These are phyloP conservation scores for Madurella fahalii DNA, from an alignment of 2,329 filamentous ascomycete genomes.

Conservation along the genomic window DNA sequence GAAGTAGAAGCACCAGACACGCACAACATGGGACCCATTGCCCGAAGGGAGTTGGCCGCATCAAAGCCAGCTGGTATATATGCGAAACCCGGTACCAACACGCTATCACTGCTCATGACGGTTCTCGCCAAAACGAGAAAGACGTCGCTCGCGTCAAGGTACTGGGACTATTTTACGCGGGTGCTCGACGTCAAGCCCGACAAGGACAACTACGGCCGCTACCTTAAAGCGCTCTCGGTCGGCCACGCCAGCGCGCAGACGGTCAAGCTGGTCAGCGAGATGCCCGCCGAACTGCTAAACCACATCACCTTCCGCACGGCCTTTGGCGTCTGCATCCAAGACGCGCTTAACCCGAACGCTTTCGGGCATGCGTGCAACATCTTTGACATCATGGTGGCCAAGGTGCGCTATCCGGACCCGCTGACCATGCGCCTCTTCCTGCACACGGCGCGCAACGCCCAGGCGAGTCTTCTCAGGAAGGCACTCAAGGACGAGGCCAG, in stretches of 20 bases:
- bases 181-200: slow-evolving; percentile 66
- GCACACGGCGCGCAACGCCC: slow-evolving; percentile 48
- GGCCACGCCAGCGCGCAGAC: slow-evolving; percentile 62
- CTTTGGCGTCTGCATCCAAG: slow-evolving; percentile 68
- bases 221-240: slow-evolving; percentile 63
- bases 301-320: slow-evolving; percentile 64
- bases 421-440: slow-evolving; percentile 53
- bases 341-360: slow-evolving; percentile 70
- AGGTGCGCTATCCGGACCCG: slow-evolving; percentile 45
- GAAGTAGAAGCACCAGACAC: neutral
- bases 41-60: slow-evolving; percentile 10
- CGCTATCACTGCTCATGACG: slow-evolving; percentile 65
- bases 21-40: neutral
- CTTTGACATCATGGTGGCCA: slow-evolving; percentile 57
- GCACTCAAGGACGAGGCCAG: slow-evolving; percentile 17
- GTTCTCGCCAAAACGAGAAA: slow-evolving; percentile 58
- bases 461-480: slow-evolving; percentile 36
- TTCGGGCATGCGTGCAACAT: slow-evolving; percentile 62
- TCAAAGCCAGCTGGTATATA: slow-evolving; percentile 24
- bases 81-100: slow-evolving; percentile 49
- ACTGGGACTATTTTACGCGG: slow-evolving; percentile 71
- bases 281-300: slow-evolving; percentile 44
- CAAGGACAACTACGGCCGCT: slow-evolving; percentile 61
- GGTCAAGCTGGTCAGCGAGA: slow-evolving; percentile 53
- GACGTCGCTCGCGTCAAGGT: slow-evolving; percentile 61